Base-by-base conservation (phyloP, 352 stramenopile species). In the Phytophthora colocasiae region DNA sequence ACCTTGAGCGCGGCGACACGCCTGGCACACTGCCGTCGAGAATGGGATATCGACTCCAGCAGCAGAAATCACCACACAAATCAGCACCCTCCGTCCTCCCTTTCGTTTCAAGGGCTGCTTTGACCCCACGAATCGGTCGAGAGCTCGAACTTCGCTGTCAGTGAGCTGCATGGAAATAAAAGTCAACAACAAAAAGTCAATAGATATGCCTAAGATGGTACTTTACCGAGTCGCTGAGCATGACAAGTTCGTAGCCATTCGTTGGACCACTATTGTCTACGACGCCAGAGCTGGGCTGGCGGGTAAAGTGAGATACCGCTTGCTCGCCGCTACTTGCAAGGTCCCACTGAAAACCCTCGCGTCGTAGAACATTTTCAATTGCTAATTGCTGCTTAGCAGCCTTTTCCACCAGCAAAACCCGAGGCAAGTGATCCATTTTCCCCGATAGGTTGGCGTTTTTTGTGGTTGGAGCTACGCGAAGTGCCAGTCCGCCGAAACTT, bases 291-390 rank as follows among this genome's bases (percentile, higher is more conserved):
- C 49, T 68, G 19, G 66, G 56, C 11, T 78, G 54, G 2, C 71
- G 75, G 51, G 81, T 78, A 56, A 87, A 78, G 55, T 74, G 79
- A 1, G 75, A 67, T 11, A 85, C 69, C 6, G 78, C 82, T 29
- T 91, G 82, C 53, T 91, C 81, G 2, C 78, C 80, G 36, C 71
- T 81, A 58, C 77, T 80, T 6, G 83, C 79, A 2, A 93, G 58
- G 49, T 91, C 85, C 85, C 85, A 93, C 24, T 80, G 71, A 53
- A 92, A 92, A 7, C 67, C 64, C 48, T 92, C 81, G 36, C 87
- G 88, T 24, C 71, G 73, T 7, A 93, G 64, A 6, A 83, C 47
- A 46, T 82, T 91, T 57, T 93, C 85, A 26, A 73, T 75, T 6
- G 69, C 63, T 29, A 93, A 29, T 36, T 92, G 83, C 51, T 85